phyloP scores from a whole-genome alignment of 2,329 filamentous ascomycete species.

The Colletotrichum tamarilloi region DNA sequence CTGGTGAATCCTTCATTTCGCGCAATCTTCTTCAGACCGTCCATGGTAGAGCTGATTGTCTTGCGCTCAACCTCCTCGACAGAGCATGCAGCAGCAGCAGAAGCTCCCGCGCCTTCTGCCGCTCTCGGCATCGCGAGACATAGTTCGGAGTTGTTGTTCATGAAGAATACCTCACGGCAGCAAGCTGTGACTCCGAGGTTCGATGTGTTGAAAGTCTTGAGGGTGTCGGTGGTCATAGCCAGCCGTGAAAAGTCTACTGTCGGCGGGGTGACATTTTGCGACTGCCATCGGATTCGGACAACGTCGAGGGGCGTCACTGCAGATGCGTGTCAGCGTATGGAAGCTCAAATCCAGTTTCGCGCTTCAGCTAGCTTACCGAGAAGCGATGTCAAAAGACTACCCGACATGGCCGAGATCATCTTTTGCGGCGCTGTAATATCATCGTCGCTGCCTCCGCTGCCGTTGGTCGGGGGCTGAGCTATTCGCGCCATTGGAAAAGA shows the following conservation, averaged over 20 bases:
- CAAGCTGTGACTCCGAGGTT: constrained; percentile 94
- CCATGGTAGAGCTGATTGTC: constrained; percentile 90
- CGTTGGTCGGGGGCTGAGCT: constrained; percentile 37
- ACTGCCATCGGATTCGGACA: constrained; percentile 93
- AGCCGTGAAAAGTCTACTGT: constrained; percentile 66
- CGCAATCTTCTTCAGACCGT: constrained; percentile 93
- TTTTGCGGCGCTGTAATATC: constrained; percentile 88
- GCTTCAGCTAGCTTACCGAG: constrained; percentile 70
- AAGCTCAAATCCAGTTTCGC: neutral
- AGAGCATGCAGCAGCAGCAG: constrained; percentile 75
- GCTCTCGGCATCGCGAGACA: constrained; percentile 78
- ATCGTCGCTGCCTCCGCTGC: constrained; percentile 44
- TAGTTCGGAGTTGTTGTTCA: constrained; percentile 84
- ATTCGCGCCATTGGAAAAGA: constrained; percentile 44
- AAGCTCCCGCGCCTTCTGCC: constrained; percentile 57
- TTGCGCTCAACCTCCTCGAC: constrained; percentile 87
- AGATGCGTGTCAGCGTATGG: constrained; percentile 17
- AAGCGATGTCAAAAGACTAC: constrained; percentile 89
- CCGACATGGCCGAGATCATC: constrained; percentile 93
- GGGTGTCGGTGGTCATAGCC: constrained; percentile 65
- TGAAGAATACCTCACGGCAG: constrained; percentile 97
- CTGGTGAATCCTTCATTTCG: constrained; percentile 89
- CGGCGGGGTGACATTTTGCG: constrained; percentile 71
- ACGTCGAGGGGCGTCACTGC: constrained; percentile 95
- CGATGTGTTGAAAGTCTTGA: constrained; percentile 77